These are phyloP conservation scores for Larix sibirica DNA, from an alignment of 83 land plant species.

Conservation along the genomic window DNA sequence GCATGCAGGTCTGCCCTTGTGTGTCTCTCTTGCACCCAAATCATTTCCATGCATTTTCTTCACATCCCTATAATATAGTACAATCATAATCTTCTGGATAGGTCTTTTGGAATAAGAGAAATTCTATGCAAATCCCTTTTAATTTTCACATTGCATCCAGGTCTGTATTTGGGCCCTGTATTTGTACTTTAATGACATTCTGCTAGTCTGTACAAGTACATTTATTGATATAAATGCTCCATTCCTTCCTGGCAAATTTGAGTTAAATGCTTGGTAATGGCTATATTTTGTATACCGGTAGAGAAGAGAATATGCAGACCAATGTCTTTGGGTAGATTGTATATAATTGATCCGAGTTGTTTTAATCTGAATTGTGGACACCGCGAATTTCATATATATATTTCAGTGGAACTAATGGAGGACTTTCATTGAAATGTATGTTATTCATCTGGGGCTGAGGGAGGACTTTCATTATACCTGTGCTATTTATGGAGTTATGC, in stretches of 20 bases:
- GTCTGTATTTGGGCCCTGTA: too few relatives aligned
- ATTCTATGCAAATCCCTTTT: neutral
- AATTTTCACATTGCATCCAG: too few relatives aligned
- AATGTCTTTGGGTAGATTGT: neutral
- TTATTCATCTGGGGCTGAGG: neutral
- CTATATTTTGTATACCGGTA: neutral
- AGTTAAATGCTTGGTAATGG: neutral
- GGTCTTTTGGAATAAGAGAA: neutral
- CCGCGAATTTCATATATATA: neutral
- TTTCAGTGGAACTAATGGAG: neutral
- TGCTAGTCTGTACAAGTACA: neutral
- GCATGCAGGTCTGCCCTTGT: too few relatives aligned
- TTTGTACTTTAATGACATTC: neutral
- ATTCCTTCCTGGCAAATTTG: neutral
- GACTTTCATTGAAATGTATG: neutral
- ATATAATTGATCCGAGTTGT: neutral
- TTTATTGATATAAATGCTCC: neutral
- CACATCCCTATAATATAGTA: neutral
- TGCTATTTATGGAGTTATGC: neutral
- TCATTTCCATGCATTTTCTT: neutral
- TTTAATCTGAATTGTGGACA: neutral
- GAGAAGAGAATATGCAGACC: neutral
- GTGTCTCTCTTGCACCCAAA: neutral
- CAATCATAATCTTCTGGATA: slow-evolving; percentile 1
- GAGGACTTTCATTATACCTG: neutral